These are phyloP conservation scores for Tanacetum coccineum DNA, from an alignment of 129 eudicot genomes.

Conservation along the genomic window DNA sequence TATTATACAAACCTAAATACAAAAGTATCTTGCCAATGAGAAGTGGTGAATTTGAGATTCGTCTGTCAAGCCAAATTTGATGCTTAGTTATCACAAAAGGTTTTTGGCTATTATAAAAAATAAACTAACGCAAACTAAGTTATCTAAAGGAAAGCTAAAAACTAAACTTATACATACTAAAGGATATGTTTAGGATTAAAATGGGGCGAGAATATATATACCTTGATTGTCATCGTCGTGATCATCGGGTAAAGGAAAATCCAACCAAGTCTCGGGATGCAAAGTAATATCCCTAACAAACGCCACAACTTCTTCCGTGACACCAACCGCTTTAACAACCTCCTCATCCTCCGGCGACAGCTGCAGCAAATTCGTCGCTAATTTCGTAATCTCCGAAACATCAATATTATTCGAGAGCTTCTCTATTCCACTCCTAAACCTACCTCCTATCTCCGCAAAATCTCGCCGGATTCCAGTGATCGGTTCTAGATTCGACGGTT, in stretches of 20 bases:
- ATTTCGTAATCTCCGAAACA: constrained; percentile 75
- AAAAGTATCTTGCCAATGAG: too few relatives aligned
- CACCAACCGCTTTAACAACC: constrained; percentile 54
- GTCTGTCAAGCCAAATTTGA: too few relatives aligned
- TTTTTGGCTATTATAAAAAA: too few relatives aligned
- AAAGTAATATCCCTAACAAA: constrained; percentile 71
- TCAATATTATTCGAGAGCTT: constrained; percentile 65
- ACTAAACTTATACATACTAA: too few relatives aligned
- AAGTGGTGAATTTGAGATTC: too few relatives aligned
- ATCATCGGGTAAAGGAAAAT: constrained; percentile 75
- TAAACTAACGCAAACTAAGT: too few relatives aligned
- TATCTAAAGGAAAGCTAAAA: too few relatives aligned
- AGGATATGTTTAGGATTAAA: background rate
- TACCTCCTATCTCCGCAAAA: constrained; percentile 91
- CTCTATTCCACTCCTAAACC: constrained; percentile 73
- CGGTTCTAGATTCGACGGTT: background rate
- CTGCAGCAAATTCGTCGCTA: constrained; percentile 73
- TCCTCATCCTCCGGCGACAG: constrained; percentile 49
- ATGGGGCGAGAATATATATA: background rate
- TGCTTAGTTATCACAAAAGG: too few relatives aligned
- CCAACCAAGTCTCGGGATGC: constrained; percentile 99
- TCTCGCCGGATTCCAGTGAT: constrained; percentile 60
- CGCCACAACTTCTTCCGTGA: constrained; percentile 75
- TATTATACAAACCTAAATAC: too few relatives aligned
- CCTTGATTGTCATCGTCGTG: constrained; percentile 31